Evolutionary conservation across 441 rosid genomes (phyloP), one percentile per base, ranked within the genome.

Genomic region (Metrosideros polymorpha): DNA sequence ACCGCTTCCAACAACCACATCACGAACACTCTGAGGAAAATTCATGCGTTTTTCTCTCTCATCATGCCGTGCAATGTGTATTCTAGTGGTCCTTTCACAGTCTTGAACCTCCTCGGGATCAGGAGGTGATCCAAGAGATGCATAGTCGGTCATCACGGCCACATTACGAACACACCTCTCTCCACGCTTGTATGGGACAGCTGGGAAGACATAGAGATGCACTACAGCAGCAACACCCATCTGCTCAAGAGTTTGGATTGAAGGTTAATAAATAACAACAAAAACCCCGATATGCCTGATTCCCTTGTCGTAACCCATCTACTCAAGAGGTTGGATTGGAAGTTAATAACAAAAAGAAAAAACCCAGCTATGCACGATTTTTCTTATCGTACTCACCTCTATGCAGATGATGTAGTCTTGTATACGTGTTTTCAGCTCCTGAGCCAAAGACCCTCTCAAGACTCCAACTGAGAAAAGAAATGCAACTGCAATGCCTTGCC

Each of bases 111-210:
- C 99, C 86, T 97, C 98, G 0, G 98, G 97, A 87, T 97, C 99
- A 51, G 96, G 97, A 83, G 98, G 97, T 39, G 97, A 32, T 88
- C 97, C 98, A 83, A 97, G 85, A 88, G 99, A 93, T 29, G 99
- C 99, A 88, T 96, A 97, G 90, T 97, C 96, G 6, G 96, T 76
- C 99, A 97, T 93, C 63, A 97, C 99, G 30, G 98, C 94, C 45
- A 96, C 97, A 91, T 96, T 97, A 51, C 98, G 98, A 29, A 96
- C 99, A 89, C 99, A 97, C 92, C 99, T 94, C 89, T 97, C 99
- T 84, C 99, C 99, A 27, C 97, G 99, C 91, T 97, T 96, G 92
- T 97, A 97, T 63, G 98, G 95, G 35, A 91, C 93, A 50, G 99
- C 96, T 59, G 99, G 98, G 89, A 97, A 97, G 86, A 97, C 99